Evolutionary conservation across 2,329 filamentous ascomycete genomes (phyloP).

Genomic region (Harringtonia aguacate): DNA sequence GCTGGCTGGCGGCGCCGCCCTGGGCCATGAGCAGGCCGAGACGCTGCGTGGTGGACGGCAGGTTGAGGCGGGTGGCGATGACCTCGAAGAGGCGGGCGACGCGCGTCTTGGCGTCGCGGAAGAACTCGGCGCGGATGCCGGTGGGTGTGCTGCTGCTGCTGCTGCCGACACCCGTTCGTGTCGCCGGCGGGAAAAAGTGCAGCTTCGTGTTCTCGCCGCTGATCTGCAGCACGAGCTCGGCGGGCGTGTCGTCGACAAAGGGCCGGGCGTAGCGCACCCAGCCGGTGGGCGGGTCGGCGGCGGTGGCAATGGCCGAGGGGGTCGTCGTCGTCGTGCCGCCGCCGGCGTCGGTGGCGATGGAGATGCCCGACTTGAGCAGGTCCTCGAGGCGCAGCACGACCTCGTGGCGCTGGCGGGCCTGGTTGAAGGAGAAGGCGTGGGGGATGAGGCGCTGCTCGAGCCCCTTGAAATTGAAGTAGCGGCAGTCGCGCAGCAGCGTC

Average conservation of each 20-base stretch:
- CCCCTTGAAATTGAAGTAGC: constrained; percentile 88
- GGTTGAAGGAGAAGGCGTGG: constrained; percentile 66
- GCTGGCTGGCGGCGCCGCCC: constrained; percentile 50
- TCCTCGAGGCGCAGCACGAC: constrained; percentile 75
- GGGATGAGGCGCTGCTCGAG: constrained; percentile 80
- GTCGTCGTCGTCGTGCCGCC: not conserved
- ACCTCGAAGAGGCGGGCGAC: constrained; percentile 68
- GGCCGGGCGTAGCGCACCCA: constrained; percentile 77
- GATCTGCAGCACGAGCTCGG: constrained; percentile 74
- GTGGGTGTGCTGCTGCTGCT: not conserved
- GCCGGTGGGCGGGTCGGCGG: constrained; percentile 19
- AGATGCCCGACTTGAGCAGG: constrained; percentile 77
- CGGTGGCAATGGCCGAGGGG: constrained; percentile 4
- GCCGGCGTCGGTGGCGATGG: constrained; percentile 31
- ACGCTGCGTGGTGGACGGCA: constrained; percentile 48
- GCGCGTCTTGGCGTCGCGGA: constrained; percentile 57
- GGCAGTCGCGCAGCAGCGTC: constrained; percentile 71
- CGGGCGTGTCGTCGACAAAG: constrained; percentile 64
- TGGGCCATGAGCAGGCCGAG: constrained; percentile 57
- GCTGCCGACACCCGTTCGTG: too few species aligned
- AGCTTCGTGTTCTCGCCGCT: constrained; percentile 53
- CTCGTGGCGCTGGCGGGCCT: constrained; percentile 55
- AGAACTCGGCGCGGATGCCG: constrained; percentile 58
- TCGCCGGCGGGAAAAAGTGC: constrained; percentile 26
- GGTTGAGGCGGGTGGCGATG: constrained; percentile 67